These are phyloP conservation scores for Aureobasidium musti DNA, from an alignment of 2,329 filamentous ascomycete genomes.

Conservation along the genomic window DNA sequence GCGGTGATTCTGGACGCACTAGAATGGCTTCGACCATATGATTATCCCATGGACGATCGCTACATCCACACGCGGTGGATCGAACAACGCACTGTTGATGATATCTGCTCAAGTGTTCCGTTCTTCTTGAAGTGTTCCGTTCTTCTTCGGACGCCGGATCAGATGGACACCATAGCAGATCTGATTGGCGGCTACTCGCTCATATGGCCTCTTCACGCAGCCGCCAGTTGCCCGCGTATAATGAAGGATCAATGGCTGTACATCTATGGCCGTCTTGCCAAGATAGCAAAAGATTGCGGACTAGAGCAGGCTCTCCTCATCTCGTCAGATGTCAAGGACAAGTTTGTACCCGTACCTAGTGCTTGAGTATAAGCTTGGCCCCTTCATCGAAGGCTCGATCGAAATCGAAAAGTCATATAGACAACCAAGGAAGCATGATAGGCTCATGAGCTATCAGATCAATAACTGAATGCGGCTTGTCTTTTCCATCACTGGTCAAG, in stretches of 20 bases:
- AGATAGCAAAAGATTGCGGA: conserved; percentile 23
- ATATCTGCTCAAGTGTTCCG: conserved; percentile 29
- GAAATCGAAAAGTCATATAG: too few relatives aligned
- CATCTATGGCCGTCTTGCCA: conserved; percentile 23
- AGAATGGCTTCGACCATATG: conserved; percentile 21
- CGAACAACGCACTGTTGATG: conserved; percentile 27
- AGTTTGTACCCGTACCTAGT: not conserved
- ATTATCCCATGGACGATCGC: conserved; percentile 20
- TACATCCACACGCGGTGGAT: conserved; percentile 23
- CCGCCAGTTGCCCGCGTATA: conserved; percentile 13
- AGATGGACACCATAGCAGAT: conserved; percentile 28
- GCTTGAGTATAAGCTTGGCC: not conserved
- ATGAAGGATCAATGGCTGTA: conserved; percentile 10
- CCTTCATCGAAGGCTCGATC: not conserved
- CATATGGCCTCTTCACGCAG: conserved; percentile 25
- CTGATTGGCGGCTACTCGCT: conserved; percentile 26
- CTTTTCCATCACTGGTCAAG: not conserved
- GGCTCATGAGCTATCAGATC: not conserved
- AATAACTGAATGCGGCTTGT: too few relatives aligned
- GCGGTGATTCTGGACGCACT: conserved; percentile 14
- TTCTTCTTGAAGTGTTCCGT: conserved; percentile 27
- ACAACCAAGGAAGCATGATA: not conserved
- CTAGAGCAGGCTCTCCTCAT: conserved; percentile 22
- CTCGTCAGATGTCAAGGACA: not conserved
- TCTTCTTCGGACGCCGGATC: conserved; percentile 12